phyloP scores from a whole-genome alignment of 2,329 filamentous ascomycete genomes.

The Hirsutella minnesotensis region DNA sequence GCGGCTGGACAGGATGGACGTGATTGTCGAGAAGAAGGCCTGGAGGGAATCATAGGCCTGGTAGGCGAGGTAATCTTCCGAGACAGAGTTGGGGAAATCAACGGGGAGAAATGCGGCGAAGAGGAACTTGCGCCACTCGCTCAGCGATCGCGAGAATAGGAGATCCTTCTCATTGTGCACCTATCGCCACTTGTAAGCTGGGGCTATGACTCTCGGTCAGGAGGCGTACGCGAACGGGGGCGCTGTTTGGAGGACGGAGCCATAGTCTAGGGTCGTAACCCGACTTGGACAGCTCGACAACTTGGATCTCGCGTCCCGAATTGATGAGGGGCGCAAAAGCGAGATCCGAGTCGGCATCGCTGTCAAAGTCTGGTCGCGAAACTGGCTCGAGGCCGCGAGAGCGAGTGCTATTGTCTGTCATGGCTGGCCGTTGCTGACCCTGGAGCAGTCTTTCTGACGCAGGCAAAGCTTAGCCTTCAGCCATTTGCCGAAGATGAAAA shows the following conservation, averaged over 20 bases:
- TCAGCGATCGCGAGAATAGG: slow-evolving; percentile 15
- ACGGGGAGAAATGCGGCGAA: slow-evolving; percentile 68
- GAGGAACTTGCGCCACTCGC: slow-evolving; percentile 31
- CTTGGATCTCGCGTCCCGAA: slow-evolving; percentile 14
- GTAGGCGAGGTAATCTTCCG: slow-evolving; percentile 69
- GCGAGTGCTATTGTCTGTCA: too few species aligned
- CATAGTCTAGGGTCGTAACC: slow-evolving; percentile 22
- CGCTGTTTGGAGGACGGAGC: slow-evolving; percentile 16
- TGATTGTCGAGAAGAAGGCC: slow-evolving; percentile 75
- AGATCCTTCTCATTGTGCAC: slow-evolving; percentile 9
- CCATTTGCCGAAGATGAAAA: too few species aligned
- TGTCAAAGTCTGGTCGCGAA: too few species aligned
- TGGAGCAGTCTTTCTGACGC: too few species aligned
- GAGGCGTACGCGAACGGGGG: slow-evolving; percentile 14
- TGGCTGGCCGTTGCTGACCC: too few species aligned
- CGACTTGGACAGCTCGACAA: slow-evolving; percentile 25
- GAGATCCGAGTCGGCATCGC: slow-evolving; percentile 2
- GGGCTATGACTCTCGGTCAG: too few species aligned
- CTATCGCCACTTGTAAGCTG: neutral
- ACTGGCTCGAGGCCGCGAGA: too few species aligned
- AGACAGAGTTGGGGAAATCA: slow-evolving; percentile 82
- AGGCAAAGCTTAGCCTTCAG: too few species aligned
- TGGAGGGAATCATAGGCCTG: slow-evolving; percentile 64
- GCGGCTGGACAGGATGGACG: slow-evolving; percentile 65
- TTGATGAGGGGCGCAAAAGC: slow-evolving; percentile 14